Conservation (phyloP, 352 stramenopile genomes). For the Pythium myriotylum region DNA sequence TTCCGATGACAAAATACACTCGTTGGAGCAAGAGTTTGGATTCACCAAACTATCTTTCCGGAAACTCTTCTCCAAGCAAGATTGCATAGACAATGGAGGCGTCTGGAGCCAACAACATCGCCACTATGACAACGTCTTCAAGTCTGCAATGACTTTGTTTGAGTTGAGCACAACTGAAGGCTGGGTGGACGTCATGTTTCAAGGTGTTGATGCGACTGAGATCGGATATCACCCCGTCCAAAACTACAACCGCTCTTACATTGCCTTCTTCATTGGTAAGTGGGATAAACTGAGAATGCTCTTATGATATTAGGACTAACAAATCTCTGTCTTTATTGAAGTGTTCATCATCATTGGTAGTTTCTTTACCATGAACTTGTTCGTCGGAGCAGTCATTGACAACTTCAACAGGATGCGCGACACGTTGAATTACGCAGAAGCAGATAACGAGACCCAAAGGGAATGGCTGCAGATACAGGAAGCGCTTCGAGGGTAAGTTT, state of each 20-base stretch:
- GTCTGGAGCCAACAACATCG: constrained; percentile 34
- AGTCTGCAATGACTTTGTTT: constrained; percentile 67
- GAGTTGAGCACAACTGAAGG: constrained; percentile 88
- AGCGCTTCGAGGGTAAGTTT: constrained; percentile 32
- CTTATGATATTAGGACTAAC: too few relatives aligned
- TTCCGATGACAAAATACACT: constrained; percentile 22
- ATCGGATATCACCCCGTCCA: constrained; percentile 70
- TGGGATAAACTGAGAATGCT: not conserved
- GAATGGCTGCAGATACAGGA: constrained; percentile 67
- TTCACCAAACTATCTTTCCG: constrained; percentile 48
- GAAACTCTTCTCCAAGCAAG: constrained; percentile 38
- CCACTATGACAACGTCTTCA: constrained; percentile 71
- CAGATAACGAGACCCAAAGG: constrained; percentile 67
- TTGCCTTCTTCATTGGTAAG: constrained; percentile 76
- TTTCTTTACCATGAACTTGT: constrained; percentile 90
- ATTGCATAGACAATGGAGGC: constrained; percentile 36
- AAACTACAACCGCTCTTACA: constrained; percentile 66
- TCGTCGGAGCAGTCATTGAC: constrained; percentile 88
- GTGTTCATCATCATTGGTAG: constrained; percentile 84
- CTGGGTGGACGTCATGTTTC: constrained; percentile 84
- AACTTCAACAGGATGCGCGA: constrained; percentile 79
- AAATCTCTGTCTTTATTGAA: constrained; percentile 4
- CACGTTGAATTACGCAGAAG: constrained; percentile 37
- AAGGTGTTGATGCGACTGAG: constrained; percentile 67
- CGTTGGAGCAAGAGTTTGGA: constrained; percentile 36